Evolutionary conservation across 805 yeast species (phyloP).

Genomic region (Suhomyces pyralidae): DNA sequence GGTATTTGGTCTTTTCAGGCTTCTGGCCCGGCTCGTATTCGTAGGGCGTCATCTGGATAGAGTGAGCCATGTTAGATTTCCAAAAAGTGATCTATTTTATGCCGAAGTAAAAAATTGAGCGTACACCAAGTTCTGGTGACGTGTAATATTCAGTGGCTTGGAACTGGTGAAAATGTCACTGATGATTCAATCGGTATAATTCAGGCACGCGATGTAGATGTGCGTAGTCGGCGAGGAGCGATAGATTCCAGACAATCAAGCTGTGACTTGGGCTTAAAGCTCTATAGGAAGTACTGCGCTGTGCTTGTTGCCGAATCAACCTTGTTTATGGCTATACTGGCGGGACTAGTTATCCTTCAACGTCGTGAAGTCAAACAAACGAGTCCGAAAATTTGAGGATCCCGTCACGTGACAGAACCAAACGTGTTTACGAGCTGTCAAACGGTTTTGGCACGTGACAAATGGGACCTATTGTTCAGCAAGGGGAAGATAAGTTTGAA

Average conservation of each 20-base stretch:
- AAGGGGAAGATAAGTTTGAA: neutral
- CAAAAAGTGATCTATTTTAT: no score
- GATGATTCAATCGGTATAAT: neutral
- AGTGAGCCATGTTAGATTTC: conserved; percentile 2
- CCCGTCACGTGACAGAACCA: neutral
- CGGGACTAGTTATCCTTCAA: neutral
- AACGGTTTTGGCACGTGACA: neutral
- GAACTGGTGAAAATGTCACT: neutral
- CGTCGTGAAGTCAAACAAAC: neutral
- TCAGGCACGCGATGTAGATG: neutral
- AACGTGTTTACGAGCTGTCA: neutral
- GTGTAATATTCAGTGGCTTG: neutral
- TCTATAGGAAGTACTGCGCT: neutral
- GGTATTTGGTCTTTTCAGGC: conserved; percentile 5
- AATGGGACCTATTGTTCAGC: neutral
- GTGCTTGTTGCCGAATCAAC: neutral
- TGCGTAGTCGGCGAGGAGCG: neutral
- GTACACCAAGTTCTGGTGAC: neutral
- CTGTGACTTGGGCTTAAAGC: neutral
- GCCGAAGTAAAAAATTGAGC: neutral
- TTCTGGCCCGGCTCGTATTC: conserved; percentile 12
- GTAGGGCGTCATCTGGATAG: conserved; percentile 23
- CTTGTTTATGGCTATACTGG: neutral
- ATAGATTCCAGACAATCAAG: neutral
- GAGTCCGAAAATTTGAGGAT: neutral